These are phyloP conservation scores for Candida nanaspora DNA, from an alignment of 805 yeast species.

Conservation along the genomic window DNA sequence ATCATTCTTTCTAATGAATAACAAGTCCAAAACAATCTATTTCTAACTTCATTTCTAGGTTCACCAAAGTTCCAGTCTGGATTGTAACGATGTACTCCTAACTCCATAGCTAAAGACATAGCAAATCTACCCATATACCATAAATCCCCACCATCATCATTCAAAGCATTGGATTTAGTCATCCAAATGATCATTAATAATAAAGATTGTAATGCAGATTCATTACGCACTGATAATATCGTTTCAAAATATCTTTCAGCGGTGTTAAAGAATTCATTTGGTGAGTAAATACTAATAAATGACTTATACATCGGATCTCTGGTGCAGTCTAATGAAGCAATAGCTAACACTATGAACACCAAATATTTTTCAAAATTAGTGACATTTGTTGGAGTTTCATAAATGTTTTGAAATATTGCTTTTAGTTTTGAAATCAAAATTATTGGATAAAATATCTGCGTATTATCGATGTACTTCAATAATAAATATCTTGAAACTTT, in stretches of 20 bases:
- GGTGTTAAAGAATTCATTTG: slow-evolving; percentile 16
- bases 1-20: slow-evolving; percentile 18
- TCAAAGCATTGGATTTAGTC: slow-evolving; percentile 12
- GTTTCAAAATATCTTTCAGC: slow-evolving; percentile 17
- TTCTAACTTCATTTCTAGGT: slow-evolving; percentile 14
- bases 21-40: slow-evolving; percentile 19
- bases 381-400: slow-evolving; percentile 7
- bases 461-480: slow-evolving; percentile 11
- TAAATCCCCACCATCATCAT: slow-evolving; percentile 19
- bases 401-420: slow-evolving; percentile 5
- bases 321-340: slow-evolving; percentile 8
- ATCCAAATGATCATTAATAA: slow-evolving; percentile 17
- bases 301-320: slow-evolving; percentile 8
- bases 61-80: slow-evolving; percentile 20
- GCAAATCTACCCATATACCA: slow-evolving; percentile 19
- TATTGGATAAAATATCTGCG: slow-evolving; percentile 15
- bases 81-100: slow-evolving; percentile 19
- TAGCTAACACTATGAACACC: slow-evolving; percentile 16
- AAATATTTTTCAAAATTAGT: slow-evolving; percentile 15
- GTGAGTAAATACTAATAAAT: slow-evolving; percentile 5
- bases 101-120: slow-evolving; percentile 21
- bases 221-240: slow-evolving; percentile 13
- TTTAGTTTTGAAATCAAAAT: slow-evolving; percentile 9
- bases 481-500: slow-evolving; percentile 8
- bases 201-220: slow-evolving; percentile 15